Conservation (phyloP, 179 eudicot genomes). For the Sideroxylon spinosum region DNA sequence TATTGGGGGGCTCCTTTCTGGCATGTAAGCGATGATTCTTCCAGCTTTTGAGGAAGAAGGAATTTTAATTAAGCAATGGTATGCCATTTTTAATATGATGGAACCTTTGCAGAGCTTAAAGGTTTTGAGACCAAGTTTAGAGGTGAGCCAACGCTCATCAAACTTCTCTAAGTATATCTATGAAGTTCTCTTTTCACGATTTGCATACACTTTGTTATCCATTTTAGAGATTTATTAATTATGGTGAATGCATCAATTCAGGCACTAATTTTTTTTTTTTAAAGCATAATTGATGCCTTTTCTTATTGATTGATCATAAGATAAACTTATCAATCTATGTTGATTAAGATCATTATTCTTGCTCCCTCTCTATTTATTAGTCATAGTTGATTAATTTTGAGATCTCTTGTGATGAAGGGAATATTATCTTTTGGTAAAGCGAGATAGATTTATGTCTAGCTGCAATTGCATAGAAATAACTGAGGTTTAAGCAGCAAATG, state of each 20-base stretch:
- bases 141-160: conserved; percentile 99
- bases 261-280: background rate
- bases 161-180: conserved; percentile 85
- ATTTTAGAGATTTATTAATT: background rate
- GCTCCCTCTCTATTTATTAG: too few relatives aligned
- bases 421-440: too few relatives aligned
- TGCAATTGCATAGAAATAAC: too few relatives aligned
- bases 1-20: conserved; percentile 18
- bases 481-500: too few relatives aligned
- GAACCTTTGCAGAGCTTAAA: conserved; percentile 97
- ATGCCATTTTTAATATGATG: conserved; percentile 97
- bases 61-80: conserved; percentile 87
- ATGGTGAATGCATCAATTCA: background rate
- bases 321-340: too few relatives aligned
- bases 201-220: background rate
- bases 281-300: background rate
- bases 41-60: conserved; percentile 83
- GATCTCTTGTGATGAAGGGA: too few relatives aligned
- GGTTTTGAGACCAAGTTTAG: conserved; percentile 98
- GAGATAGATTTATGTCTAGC: too few relatives aligned
- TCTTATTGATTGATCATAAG: too few relatives aligned
- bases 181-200: background rate
- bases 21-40: conserved; percentile 84
- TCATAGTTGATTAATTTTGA: too few relatives aligned
- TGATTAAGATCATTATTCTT: too few relatives aligned